A percentile compares a stretch with the other conserved stretches of the same genome.
Evolutionary conservation across 2,329 filamentous ascomycete genomes (phyloP).

Genomic region (Aspergillus sp.): DNA sequence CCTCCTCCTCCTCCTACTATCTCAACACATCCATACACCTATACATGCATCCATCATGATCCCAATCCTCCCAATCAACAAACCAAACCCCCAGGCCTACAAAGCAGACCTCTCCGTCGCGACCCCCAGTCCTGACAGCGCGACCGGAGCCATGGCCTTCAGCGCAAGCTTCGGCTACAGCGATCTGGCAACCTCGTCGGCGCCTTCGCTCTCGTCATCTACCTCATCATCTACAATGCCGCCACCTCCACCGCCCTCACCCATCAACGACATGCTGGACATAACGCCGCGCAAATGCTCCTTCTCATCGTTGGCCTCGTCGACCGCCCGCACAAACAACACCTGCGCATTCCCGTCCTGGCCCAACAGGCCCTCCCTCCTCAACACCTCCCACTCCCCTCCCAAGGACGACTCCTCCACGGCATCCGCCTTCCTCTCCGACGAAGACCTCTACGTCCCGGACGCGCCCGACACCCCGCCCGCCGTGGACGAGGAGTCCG

Average conservation of each 20-base stretch:
- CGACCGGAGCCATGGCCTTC: constrained; percentile 5
- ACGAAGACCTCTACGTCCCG: constrained; percentile 32
- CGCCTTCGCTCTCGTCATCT: constrained; percentile 6
- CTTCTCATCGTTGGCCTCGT: constrained; percentile 31
- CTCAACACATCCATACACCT: constrained; percentile 4
- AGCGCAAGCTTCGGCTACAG: constrained; percentile 19
- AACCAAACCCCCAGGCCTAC: neutral
- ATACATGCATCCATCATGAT: constrained; percentile 9
- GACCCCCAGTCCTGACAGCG: neutral
- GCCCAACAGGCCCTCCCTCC: constrained; percentile 33
- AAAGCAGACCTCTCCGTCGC: neutral
- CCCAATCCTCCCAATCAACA: constrained; percentile 11
- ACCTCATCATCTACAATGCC: constrained; percentile 21
- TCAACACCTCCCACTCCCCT: too few relatives aligned
- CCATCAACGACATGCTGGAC: constrained; percentile 29
- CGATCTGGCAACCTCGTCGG: constrained; percentile 14
- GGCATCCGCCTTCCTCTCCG: constrained; percentile 33
- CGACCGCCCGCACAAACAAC: constrained; percentile 28
- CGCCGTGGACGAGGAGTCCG: constrained; percentile 20
- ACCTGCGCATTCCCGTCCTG: constrained; percentile 37
- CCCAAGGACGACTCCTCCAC: constrained; percentile 21
- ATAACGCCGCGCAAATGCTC: constrained; percentile 35
- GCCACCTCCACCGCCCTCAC: constrained; percentile 31
- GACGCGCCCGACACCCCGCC: constrained; percentile 17
- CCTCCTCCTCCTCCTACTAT: constrained; percentile 1